Evolutionary conservation across 1,284 basidiomycete species (phyloP), one percentile per base, ranked within the genome.

Genomic region (Coniferiporia weirii): DNA sequence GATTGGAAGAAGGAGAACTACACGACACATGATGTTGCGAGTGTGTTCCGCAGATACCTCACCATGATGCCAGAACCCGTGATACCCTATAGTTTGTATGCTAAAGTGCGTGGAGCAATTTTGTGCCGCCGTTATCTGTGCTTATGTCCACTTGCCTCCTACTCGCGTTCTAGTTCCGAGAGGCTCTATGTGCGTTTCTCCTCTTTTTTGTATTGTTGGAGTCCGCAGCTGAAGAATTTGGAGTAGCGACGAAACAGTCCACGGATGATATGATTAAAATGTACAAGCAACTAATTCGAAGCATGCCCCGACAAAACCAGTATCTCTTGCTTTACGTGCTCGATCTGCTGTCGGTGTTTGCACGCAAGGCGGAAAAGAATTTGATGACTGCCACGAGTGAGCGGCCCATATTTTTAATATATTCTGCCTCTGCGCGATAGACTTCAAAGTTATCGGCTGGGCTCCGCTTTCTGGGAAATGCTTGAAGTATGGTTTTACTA

Each of bases 61-160:
- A 98, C 95, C 5, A 90, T 91, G 69, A 93, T 98, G 90, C 95
- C 96, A 36, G 94, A 95, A 74, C 91, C 93, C 49, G 91, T 95
- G 64, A 93, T 96, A 72, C 93, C 93, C 19, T 79, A 88, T 65
- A 83, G 88, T 67, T 85, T 94, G 76, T 98, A 98, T 71, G 85
- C 91, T 69, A 80, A 86, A 64, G 91, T 93, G 71, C 73, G 87
- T 81, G 20, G 27, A 5, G 35, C 45, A 19, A 34, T 27, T 40
- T 38, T 40, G 49, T 51, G 38, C 50, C 62, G 53, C 35, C 47
- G 57, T 64, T 65, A 73, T 19, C 8, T 46, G n/a, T 46, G 17
- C 15, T 20, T 3, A 46, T 19, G n/a, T 19, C 40, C 27, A 61
- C 46, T 59, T 62, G 55, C 49, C 48, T 52, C 17, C 35, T 20